Evolutionary conservation across 805 yeast species (phyloP).

Genomic region (Candida maris): DNA sequence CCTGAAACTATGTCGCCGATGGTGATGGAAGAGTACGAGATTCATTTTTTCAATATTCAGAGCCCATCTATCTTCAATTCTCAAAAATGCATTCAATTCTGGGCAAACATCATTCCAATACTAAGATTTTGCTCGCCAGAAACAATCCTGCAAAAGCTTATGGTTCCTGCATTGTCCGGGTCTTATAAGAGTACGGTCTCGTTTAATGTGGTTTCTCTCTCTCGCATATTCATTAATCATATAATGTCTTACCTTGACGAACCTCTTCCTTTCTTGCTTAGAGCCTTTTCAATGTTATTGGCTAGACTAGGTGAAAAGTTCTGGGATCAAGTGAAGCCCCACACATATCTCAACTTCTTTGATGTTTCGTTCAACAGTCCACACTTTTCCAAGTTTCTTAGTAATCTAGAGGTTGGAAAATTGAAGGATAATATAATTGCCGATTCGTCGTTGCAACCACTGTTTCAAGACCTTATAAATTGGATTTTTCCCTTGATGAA

Average conservation of each 20-base stretch:
- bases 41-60: slow-evolving; percentile 51
- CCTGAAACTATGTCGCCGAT: slow-evolving; percentile 31
- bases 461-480: slow-evolving; percentile 42
- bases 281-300: slow-evolving; percentile 46
- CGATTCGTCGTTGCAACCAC: slow-evolving; percentile 17
- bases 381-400: slow-evolving; percentile 38
- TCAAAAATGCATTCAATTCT: slow-evolving; percentile 40
- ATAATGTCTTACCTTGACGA: slow-evolving; percentile 45
- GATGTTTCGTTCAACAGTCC: slow-evolving; percentile 60
- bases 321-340: slow-evolving; percentile 56
- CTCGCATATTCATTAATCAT: slow-evolving; percentile 46
- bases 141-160: slow-evolving; percentile 30
- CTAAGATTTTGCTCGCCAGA: slow-evolving; percentile 34
- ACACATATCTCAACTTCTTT: slow-evolving; percentile 50
- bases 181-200: slow-evolving; percentile 20
- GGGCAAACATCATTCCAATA: slow-evolving; percentile 40
- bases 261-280: slow-evolving; percentile 54
- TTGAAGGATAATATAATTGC: slow-evolving; percentile 2
- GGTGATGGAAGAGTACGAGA: slow-evolving; percentile 52
- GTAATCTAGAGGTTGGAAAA: slow-evolving; percentile 10
- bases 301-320: slow-evolving; percentile 39
- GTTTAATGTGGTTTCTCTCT: slow-evolving; percentile 34
- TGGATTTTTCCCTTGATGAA: slow-evolving; percentile 49
- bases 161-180: slow-evolving; percentile 25
- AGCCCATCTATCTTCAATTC: slow-evolving; percentile 46